Conservation (phyloP, 495 filamentous ascomycete species). For the Aspergillus bridgeri region DNA sequence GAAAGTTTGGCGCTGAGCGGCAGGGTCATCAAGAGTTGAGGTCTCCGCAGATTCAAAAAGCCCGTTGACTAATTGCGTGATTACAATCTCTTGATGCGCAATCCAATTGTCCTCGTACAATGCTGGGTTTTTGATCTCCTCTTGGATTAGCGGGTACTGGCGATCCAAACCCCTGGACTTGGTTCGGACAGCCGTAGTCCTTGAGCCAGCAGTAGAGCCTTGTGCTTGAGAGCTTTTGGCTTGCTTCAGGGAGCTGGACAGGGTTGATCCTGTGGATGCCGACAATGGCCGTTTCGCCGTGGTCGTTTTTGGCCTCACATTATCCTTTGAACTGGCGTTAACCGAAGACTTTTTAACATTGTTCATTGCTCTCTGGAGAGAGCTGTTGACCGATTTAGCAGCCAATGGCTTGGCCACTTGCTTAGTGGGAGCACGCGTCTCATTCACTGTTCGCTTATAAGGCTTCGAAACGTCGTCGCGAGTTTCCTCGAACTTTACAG, state of each 20-base stretch:
- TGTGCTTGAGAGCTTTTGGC: constrained; percentile 14
- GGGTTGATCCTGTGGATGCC: constrained; percentile 6
- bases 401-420: constrained; percentile 1
- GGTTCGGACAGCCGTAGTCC: constrained; percentile 4
- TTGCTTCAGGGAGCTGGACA: constrained; percentile 12
- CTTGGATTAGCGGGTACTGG: constrained; percentile 51
- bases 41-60: constrained; percentile 35
- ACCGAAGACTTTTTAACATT: constrained; percentile 5
- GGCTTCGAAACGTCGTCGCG: not conserved
- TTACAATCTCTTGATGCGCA: constrained; percentile 56
- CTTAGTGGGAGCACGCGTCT: not conserved
- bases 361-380: constrained; percentile 6
- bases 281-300: not conserved
- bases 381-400: constrained; percentile 7
- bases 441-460: not conserved
- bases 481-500: constrained; percentile 3
- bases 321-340: not conserved
- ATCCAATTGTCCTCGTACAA: constrained; percentile 69
- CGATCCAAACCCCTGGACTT: constrained; percentile 22
- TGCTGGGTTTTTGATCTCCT: constrained; percentile 52
- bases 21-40: constrained; percentile 19
- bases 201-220: constrained; percentile 19
- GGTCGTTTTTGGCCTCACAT: constrained; percentile 2
- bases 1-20: constrained; percentile 40
- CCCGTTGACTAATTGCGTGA: constrained; percentile 59